These are phyloP conservation scores for Eucalyptus albens DNA, from an alignment of 345 rosid species.

Conservation along the genomic window DNA sequence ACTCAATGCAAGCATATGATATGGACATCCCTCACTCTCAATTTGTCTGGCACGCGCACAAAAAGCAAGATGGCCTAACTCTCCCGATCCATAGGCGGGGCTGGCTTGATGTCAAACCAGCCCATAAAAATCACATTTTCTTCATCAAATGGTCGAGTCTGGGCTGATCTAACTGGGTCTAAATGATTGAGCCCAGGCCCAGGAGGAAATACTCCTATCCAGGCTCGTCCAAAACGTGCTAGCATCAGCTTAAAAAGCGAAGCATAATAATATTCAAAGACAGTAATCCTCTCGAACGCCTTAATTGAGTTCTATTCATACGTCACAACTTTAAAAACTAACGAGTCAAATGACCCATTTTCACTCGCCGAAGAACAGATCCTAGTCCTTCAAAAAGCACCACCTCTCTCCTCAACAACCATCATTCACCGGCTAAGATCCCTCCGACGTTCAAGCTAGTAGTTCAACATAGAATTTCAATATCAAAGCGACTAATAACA, in stretches of 20 bases:
- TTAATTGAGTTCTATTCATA: not conserved
- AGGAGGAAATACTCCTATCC: not conserved
- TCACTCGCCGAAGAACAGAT: not conserved
- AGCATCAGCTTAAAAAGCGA: not conserved
- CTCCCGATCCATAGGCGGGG: not conserved
- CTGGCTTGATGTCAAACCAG: not conserved
- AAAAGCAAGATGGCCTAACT: not conserved
- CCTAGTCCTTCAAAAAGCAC: not conserved
- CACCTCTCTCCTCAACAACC: not conserved
- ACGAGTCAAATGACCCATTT: not conserved
- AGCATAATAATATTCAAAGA: not conserved
- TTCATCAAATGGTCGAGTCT: not conserved
- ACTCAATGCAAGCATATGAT: not conserved
- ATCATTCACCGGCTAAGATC: not conserved
- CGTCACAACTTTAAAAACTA: not conserved
- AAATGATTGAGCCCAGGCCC: not conserved
- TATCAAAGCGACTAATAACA: not conserved
- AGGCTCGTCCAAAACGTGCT: not conserved
- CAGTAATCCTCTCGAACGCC: not conserved
- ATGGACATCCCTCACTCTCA: not conserved
- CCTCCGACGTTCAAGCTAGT: not conserved
- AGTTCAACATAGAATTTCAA: not conserved
- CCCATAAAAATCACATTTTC: not conserved
- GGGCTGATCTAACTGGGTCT: not conserved
- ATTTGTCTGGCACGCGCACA: not conserved